These are phyloP conservation scores for Geosmithia putterillii DNA, from an alignment of 2,329 filamentous ascomycete genomes.

Conservation along the genomic window DNA sequence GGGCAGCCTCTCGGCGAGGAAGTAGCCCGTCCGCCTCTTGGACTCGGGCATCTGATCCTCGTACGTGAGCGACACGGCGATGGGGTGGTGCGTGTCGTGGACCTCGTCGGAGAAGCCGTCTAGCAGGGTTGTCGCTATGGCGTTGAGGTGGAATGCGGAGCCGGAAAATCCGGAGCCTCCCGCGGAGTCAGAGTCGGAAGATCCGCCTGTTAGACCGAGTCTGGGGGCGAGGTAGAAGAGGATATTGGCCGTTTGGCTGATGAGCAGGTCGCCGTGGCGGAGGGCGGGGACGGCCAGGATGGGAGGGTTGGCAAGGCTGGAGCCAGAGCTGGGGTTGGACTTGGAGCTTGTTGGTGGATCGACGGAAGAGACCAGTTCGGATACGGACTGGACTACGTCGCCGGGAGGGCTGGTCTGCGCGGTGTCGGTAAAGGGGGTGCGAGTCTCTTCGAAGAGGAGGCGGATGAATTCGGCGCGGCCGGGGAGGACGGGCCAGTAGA, in stretches of 20 bases:
- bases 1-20: conserved; percentile 49
- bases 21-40: conserved; percentile 42
- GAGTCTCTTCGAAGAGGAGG: conserved; percentile 57
- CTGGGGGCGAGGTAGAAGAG: conserved; percentile 54
- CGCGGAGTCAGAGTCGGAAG: conserved; percentile 13
- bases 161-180: too few species aligned
- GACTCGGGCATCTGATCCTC: conserved; percentile 65
- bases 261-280: conserved; percentile 44
- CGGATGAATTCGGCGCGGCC: conserved; percentile 67
- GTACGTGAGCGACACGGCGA: conserved; percentile 48
- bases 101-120: conserved; percentile 59
- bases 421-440: conserved; percentile 50
- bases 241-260: conserved; percentile 64
- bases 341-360: too few species aligned
- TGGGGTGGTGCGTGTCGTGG: conserved; percentile 67
- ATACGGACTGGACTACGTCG: conserved; percentile 38
- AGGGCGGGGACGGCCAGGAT: conserved; percentile 56
- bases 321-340: conserved; percentile 15
- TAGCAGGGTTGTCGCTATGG: conserved; percentile 54
- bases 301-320: conserved; percentile 49
- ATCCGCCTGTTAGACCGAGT: conserved; percentile 39
- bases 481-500: conserved; percentile 62
- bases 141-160: conserved; percentile 46
- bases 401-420: conserved; percentile 16
- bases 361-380: conserved; percentile 30